Evolutionary conservation across 805 yeast genomes (phyloP).

Genomic region (Sugiyamaella floridensis): DNA sequence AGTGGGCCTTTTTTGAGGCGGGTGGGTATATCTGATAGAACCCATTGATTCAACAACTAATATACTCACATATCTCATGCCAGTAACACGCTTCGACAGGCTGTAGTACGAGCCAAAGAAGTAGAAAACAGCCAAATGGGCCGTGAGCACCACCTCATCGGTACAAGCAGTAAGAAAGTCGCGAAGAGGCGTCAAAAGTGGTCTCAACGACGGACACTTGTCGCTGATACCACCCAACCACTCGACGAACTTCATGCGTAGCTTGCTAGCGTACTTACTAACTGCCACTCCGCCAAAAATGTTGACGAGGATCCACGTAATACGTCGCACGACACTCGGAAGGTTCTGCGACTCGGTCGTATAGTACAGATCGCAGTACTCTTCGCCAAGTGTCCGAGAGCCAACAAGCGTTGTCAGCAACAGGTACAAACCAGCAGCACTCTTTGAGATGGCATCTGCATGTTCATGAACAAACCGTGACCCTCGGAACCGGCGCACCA

Average conservation of each 20-base stretch:
- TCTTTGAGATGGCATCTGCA: conserved; percentile 52
- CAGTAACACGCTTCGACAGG: conserved; percentile 66
- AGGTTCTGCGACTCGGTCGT: conserved; percentile 21
- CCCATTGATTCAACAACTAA: background rate
- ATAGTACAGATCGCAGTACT: conserved; percentile 61
- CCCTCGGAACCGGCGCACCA: conserved; percentile 45
- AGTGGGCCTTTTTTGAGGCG: background rate
- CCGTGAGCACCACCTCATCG: conserved; percentile 42
- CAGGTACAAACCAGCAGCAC: conserved; percentile 58
- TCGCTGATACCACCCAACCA: background rate
- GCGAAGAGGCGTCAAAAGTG: background rate
- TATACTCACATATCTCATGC: conserved; percentile 58
- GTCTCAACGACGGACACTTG: background rate
- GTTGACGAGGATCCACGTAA: conserved; percentile 54
- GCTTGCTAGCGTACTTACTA: conserved; percentile 16
- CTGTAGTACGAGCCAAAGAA: conserved; percentile 77
- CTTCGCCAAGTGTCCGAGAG: conserved; percentile 85
- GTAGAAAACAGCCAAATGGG: conserved; percentile 78
- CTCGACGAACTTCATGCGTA: conserved; percentile 16
- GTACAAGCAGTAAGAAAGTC: conserved; percentile 8
- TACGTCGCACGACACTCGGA: conserved; percentile 34
- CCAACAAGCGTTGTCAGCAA: conserved; percentile 68
- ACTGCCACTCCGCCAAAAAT: conserved; percentile 54
- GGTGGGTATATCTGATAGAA: background rate
- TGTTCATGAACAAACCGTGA: conserved; percentile 54